Conservation (phyloP, 345 rosid species). For the Psidium guajava region DNA sequence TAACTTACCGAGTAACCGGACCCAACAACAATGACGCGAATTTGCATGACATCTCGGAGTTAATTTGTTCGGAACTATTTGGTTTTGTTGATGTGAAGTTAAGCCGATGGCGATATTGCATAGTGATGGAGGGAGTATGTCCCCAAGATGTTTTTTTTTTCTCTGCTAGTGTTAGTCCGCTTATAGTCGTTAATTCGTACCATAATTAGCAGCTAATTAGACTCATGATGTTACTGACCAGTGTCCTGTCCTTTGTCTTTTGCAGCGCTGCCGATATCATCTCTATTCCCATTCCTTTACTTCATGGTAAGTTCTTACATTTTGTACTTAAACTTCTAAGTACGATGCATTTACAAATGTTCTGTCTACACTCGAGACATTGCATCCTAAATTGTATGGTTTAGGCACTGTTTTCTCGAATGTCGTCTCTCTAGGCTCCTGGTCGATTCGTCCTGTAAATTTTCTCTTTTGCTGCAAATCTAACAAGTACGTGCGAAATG, state of each 20-base stretch:
- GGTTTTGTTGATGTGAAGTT: background rate
- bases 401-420: background rate
- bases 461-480: background rate
- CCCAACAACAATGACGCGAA: background rate
- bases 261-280: conserved; percentile 86
- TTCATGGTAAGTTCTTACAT: conserved; percentile 60
- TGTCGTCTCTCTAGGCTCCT: background rate
- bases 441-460: background rate
- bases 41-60: background rate
- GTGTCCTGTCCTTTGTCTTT: conserved; percentile 8
- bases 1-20: background rate
- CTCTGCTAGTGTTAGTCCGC: background rate
- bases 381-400: background rate
- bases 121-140: background rate
- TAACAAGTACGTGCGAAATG: rapidly evolving
- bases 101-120: background rate
- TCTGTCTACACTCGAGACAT: background rate
- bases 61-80: background rate
- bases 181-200: background rate
- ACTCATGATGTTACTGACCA: too few relatives aligned
- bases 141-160: background rate
- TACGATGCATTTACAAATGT: background rate
- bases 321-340: background rate
- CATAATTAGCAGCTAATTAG: background rate
- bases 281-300: conserved; percentile 85